phyloP scores from a whole-genome alignment of 805 yeast species.

The Monosporozyma aquatica region DNA sequence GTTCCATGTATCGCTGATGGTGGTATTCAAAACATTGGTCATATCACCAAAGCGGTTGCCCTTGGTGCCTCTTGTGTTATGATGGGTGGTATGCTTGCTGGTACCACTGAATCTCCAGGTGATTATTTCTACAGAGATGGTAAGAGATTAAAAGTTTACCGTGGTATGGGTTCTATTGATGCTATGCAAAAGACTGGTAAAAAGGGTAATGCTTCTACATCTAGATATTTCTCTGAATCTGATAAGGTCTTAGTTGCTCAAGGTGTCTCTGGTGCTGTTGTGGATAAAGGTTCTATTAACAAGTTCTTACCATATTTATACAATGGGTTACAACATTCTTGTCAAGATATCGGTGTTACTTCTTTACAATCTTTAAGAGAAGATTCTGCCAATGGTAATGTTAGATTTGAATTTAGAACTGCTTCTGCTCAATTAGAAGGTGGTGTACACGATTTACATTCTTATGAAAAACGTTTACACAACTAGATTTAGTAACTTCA shows the following conservation, averaged over 20 bases:
- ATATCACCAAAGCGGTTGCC: conserved; percentile 92
- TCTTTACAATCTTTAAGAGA: conserved; percentile 56
- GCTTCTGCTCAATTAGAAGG: conserved; percentile 99
- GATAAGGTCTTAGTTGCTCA: conserved; percentile 96
- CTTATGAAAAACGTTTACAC: conserved; percentile 95
- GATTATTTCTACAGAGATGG: conserved; percentile 97
- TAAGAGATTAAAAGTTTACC: conserved; percentile 90
- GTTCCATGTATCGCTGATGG: conserved; percentile 99
- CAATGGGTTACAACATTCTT: conserved; percentile 96
- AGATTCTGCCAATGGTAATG: conserved; percentile 54
- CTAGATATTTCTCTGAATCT: conserved; percentile 94
- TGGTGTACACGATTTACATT: conserved; percentile 93
- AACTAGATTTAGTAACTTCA: too few relatives aligned
- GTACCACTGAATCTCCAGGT: conserved; percentile 98
- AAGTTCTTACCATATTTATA: conserved; percentile 90
- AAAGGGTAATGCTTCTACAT: conserved; percentile 93
- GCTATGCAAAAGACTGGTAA: conserved; percentile 90
- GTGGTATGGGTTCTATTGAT: conserved; percentile 99
- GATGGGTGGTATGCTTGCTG: conserved; percentile 99
- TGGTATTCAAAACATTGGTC: conserved; percentile 98
- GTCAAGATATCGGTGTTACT: conserved; percentile 90
- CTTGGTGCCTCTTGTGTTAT: conserved; percentile 94
- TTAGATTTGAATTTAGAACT: conserved; percentile 95
- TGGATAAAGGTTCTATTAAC: conserved; percentile 91
- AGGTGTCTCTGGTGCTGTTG: conserved; percentile 96